These are phyloP conservation scores for Haplosporangium gracile DNA, from an alignment of 192 early-diverging fungal species.

Conservation along the genomic window DNA sequence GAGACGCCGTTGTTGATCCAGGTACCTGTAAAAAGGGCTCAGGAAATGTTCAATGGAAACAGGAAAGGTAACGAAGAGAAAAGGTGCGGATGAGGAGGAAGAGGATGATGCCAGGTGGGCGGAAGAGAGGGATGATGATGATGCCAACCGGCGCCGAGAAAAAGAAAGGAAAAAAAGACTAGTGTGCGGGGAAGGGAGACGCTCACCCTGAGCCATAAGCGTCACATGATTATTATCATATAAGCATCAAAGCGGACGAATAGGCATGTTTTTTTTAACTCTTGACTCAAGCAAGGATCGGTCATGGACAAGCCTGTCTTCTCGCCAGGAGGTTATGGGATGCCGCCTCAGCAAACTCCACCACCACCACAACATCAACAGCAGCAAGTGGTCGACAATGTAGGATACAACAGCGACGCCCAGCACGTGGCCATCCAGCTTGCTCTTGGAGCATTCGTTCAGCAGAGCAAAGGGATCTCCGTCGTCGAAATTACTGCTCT, in stretches of 20 bases:
- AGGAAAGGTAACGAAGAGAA: not conserved
- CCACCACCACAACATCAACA: not conserved
- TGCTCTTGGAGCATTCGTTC: slow-evolving; percentile 25
- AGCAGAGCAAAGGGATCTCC: slow-evolving; percentile 24
- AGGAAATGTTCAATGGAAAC: no score
- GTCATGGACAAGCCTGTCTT: not conserved
- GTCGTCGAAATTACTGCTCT: slow-evolving; percentile 33
- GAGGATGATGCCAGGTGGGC: not conserved
- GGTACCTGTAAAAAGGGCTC: not conserved
- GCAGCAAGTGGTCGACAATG: not conserved
- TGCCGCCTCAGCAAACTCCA: not conserved
- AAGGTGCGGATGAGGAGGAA: not conserved
- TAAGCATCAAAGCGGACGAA: not conserved
- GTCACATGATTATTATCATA: not conserved
- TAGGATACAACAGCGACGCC: not conserved
- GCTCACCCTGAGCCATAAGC: not conserved
- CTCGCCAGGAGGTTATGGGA: not conserved
- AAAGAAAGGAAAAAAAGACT: not conserved
- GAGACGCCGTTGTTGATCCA: not conserved
- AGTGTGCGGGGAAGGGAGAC: not conserved
- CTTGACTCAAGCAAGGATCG: not conserved
- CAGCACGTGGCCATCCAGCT: slow-evolving; percentile 16
- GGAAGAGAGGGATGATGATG: not conserved
- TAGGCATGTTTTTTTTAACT: not conserved
- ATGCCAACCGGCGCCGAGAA: not conserved